Conservation (phyloP, 805 yeast species). For the Kodamaea neixiangensis region DNA sequence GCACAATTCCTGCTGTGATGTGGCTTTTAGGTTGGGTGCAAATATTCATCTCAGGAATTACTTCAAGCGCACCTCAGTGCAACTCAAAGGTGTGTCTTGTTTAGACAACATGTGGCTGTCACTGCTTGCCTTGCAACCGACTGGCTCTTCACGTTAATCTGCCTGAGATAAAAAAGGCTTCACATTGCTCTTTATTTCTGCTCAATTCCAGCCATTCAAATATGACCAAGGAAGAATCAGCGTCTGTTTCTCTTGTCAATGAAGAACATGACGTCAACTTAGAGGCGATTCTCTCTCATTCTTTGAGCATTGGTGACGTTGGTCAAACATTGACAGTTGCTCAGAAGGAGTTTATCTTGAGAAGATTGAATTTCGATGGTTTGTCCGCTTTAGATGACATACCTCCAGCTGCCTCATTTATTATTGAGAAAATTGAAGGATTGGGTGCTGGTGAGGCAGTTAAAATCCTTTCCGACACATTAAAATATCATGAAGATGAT, state of each 20-base stretch:
- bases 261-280: slow-evolving; percentile 16
- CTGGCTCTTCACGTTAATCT: no score
- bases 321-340: slow-evolving; percentile 25
- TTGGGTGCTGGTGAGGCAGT: slow-evolving; percentile 41
- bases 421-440: slow-evolving; percentile 30
- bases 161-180: background rate
- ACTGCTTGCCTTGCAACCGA: no score
- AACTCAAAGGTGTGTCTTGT: no score
- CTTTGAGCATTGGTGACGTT: slow-evolving; percentile 24
- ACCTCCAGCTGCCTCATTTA: slow-evolving; percentile 31
- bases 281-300: slow-evolving; percentile 23
- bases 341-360: slow-evolving; percentile 31
- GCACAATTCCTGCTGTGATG: no score
- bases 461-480: slow-evolving; percentile 38
- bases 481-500: slow-evolving; percentile 46
- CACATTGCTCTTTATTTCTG: background rate
- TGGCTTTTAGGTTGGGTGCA: no score
- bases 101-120: no score
- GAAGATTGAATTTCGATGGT: slow-evolving; percentile 26
- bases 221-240: background rate
- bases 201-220: background rate
- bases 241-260: background rate
- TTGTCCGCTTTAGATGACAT: slow-evolving; percentile 32
- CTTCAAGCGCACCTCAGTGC: no score
- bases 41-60: no score